Evolutionary conservation across 805 yeast genomes (phyloP), one percentile per base, ranked within the genome.

Genomic region (Wickerhamiella occidentalis): DNA sequence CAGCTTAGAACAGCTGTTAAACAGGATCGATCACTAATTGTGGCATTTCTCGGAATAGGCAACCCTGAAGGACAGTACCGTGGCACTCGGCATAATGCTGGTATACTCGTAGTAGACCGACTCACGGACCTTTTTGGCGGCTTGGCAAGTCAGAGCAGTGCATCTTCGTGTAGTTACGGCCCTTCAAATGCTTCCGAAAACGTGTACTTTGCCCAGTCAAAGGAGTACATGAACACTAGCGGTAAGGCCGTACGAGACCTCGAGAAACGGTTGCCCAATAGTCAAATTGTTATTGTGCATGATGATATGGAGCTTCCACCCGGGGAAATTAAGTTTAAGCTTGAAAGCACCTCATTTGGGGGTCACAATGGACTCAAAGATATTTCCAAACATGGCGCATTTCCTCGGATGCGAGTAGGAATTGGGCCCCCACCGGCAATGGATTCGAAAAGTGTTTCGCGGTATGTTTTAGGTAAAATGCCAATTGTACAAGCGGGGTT

Each of bases 341-440:
- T 66, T 15, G 79, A 78, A 12, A 74, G 77, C 1, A 70, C 81
- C 0, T 75, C 85, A 40, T 71, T 79, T 13, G 69, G 92, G 41
- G 96, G 95, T 0, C 97, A 88, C 58, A 86, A 85, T 59, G 96
- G 96, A 0, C 68, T 88, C 23, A 73, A 73, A 53, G 76, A 82
- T 37, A 72, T 88, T 2, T 80, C 80, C 0, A 59, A 54, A 23
- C 23, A 51, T n/a, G 68, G 70, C 30, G 70, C 68, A 15, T 85
- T 80, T 59, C 71, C 76, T n/a, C 76, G 85, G 46, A 60, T 87
- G 12, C 76, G 82, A 15, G 69, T 87, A 7, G 96, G 96, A 0
- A 82, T 88, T 13, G 94, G 85, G 1, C 68, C 83, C 49, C 82
- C 88, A 0, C 65, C 63, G 6, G 58, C 66, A 5, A 68, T 76